Evolutionary conservation across 805 yeast genomes (phyloP), one percentile per base, ranked within the genome.

Genomic region (Cyberlindnera suaveolens): DNA sequence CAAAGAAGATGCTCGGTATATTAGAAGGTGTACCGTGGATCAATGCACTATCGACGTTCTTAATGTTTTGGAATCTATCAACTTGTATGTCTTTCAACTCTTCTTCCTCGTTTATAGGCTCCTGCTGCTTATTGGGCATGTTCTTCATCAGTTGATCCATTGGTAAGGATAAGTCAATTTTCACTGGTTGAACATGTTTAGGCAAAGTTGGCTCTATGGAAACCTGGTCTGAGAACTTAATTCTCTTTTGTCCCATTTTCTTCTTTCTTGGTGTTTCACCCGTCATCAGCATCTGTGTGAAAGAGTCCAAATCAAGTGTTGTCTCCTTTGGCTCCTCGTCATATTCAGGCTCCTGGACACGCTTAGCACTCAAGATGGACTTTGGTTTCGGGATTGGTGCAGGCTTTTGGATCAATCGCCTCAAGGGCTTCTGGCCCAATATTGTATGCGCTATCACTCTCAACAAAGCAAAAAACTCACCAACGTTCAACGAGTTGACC

Each of bases 381-480:
- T 78, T 77, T 4, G 98, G 98, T 42, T 72, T 72, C 1, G 95
- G 95, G 15, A 87, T 75, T 0, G 85, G 77, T 0, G 95, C 85
- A 3, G 71, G 68, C 7, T 61, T 51, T 45, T 63, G 61, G 31
- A 87, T 74, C 56, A 80, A 63, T 18, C 67, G 62, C 49, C 87
- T 65, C 23, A 69, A 61, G 3, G 87, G 83, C n/a, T 70, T 58
- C 30, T 62, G 53, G 2, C 82, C 82, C 30, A 61, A 53, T 15
- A 86, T 61, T 0, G 82, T 70, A 60, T 87, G 96, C 16, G 95
- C 76, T 13, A 89, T 73, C 17, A 93, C 72, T 53, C 99, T 71
- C 42, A 91, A 60, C 31, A 88, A 72, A 1, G 96, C 96, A 66
- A 85, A 93, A 64, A 93, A 91, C 61, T 89, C 95, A 6, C 96